Percentiles rank a stretch among this genome's conserved stretches.
phyloP scores from a whole-genome alignment of 495 filamentous ascomycete genomes.

The Penicillium flavigenum region DNA sequence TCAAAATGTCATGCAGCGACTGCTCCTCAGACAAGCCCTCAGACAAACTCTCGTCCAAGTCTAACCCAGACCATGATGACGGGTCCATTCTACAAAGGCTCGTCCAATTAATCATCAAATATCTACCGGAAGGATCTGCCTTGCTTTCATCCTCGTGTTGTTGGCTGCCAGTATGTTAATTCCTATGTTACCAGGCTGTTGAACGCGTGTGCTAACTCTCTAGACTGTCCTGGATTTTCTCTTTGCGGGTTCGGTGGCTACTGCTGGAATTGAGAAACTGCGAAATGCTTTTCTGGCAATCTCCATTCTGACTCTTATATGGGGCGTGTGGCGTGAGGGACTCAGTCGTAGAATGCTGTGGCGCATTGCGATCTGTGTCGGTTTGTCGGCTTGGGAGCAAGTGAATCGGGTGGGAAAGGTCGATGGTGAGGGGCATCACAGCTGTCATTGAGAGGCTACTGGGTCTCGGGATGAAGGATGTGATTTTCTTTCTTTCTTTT shows the following conservation, averaged over 20 bases:
- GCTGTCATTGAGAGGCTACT: not conserved
- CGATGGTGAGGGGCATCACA: not conserved
- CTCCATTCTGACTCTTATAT: not conserved
- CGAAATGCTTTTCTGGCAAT: not conserved
- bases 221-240: slow-evolving; percentile 1
- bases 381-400: not conserved
- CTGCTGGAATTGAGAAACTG: not conserved
- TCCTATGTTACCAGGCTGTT: not conserved
- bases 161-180: not conserved
- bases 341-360: not conserved
- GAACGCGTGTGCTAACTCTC: not conserved
- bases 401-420: not conserved
- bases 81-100: not conserved
- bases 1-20: not conserved
- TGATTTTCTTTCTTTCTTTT: not conserved
- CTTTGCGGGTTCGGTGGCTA: not conserved
- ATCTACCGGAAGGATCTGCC: not conserved
- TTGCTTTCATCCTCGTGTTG: slow-evolving; percentile 3
- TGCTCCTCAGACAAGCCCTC: not conserved
- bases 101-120: not conserved
- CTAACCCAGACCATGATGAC: not conserved
- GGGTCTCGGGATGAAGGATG: not conserved
- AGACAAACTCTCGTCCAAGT: not conserved
- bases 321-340: not conserved
- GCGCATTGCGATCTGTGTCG: not conserved